These are phyloP conservation scores for Colletotrichum chrysophilum DNA, from an alignment of 2,329 filamentous ascomycete species.

Conservation along the genomic window DNA sequence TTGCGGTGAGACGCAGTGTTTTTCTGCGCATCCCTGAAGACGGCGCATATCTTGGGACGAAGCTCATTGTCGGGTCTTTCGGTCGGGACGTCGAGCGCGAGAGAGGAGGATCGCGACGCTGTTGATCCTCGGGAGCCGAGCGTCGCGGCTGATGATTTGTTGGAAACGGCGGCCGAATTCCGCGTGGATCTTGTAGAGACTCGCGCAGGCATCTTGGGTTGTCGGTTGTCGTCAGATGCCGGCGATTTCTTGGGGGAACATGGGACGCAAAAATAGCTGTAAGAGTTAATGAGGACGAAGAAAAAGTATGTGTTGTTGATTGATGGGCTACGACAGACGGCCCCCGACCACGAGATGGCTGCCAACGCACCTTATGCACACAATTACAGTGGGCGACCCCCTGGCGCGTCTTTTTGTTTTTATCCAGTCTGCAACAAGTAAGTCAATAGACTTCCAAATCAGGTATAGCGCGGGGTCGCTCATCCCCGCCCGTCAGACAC, in stretches of 20 bases:
- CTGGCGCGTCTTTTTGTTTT: constrained; percentile 24
- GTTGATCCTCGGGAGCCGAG: constrained; percentile 47
- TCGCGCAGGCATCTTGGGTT: constrained; percentile 53
- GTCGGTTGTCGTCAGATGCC: neutral
- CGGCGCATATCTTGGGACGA: constrained; percentile 73
- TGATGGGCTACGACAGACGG: neutral
- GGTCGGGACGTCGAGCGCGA: constrained; percentile 62
- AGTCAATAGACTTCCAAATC: constrained; percentile 23
- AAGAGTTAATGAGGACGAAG: neutral
- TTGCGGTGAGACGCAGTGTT: constrained; percentile 92
- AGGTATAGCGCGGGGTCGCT: constrained; percentile 22
- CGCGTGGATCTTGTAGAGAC: constrained; percentile 52
- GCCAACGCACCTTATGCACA: neutral
- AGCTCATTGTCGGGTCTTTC: constrained; percentile 75
- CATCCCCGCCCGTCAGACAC: neutral
- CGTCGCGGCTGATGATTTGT: constrained; percentile 43
- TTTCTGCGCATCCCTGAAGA: constrained; percentile 84
- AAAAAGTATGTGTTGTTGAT: constrained; percentile 13
- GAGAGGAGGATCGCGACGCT: constrained; percentile 52
- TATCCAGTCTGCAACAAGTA: neutral
- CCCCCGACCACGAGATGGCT: neutral
- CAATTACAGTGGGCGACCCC: constrained; percentile 17
- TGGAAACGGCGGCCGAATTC: constrained; percentile 45
- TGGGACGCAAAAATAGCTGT: neutral
- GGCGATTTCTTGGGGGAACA: neutral